Conservation (phyloP, 192 early-diverging fungal genomes). For the Podila verticillata region DNA sequence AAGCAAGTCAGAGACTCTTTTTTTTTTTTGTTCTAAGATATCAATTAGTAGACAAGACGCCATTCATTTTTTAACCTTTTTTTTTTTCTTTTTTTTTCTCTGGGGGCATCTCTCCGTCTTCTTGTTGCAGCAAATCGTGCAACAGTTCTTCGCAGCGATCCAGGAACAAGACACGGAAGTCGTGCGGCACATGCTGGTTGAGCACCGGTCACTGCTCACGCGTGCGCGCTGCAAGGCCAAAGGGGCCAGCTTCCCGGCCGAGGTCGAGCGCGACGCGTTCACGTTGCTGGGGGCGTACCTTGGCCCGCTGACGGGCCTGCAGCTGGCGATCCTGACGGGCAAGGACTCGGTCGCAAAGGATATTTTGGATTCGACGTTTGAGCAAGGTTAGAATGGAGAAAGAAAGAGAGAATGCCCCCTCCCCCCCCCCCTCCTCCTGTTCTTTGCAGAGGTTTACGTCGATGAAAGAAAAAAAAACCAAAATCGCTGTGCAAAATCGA, state of each 20-base stretch:
- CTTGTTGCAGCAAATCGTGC: constrained; percentile 8
- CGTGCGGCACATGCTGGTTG: constrained; percentile 43
- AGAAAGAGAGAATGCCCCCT: too few relatives aligned
- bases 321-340: constrained; percentile 70
- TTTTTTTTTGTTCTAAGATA: background rate
- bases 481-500: background rate
- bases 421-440: too few relatives aligned
- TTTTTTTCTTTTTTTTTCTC: background rate
- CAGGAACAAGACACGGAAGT: constrained; percentile 46
- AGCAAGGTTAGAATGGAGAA: constrained; percentile 52
- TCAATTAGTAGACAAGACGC: too few relatives aligned
- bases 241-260: constrained; percentile 25
- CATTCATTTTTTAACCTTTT: too few relatives aligned
- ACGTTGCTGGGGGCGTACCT: constrained; percentile 75
- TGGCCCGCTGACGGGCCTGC: constrained; percentile 68
- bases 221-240: constrained; percentile 31
- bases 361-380: constrained; percentile 71
- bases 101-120: background rate
- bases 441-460: background rate
- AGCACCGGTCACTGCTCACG: constrained; percentile 45
- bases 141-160: constrained; percentile 51
- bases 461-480: background rate
- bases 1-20: too few relatives aligned
- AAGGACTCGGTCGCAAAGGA: constrained; percentile 70
- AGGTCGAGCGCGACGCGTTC: constrained; percentile 70